Conservation (phyloP, 495 filamentous ascomycete species). For the Penicillium turbatum region DNA sequence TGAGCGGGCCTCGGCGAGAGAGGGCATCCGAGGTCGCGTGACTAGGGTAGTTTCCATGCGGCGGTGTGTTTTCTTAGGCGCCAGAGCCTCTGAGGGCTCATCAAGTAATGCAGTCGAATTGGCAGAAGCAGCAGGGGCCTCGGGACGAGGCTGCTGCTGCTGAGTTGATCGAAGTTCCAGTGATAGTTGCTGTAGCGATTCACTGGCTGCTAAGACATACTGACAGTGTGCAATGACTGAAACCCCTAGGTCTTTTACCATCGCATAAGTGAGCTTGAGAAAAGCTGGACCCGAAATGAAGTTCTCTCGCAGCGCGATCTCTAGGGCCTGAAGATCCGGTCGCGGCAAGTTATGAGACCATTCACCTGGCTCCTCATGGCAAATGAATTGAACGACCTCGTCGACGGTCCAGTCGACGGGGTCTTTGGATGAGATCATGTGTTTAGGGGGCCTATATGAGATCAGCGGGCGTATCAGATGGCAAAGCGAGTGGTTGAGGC, state of each 20-base stretch:
- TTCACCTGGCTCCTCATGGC: slow-evolving; percentile 44
- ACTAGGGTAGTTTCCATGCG: neutral
- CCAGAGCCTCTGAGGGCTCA: neutral
- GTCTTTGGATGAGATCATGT: slow-evolving; percentile 37
- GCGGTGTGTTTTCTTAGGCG: neutral
- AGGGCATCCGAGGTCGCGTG: neutral
- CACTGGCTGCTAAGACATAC: slow-evolving; percentile 44
- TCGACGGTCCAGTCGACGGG: slow-evolving; percentile 67
- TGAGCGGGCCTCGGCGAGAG: neutral
- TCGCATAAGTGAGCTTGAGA: slow-evolving; percentile 45
- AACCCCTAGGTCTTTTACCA: slow-evolving; percentile 47
- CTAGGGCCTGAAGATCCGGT: slow-evolving; percentile 50
- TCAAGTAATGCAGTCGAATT: neutral
- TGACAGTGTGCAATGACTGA: slow-evolving; percentile 43
- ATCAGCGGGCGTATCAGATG: neutral
- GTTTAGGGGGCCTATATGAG: slow-evolving; percentile 5
- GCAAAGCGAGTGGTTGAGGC: neutral
- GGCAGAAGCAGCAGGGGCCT: neutral
- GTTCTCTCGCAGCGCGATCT: slow-evolving; percentile 51
- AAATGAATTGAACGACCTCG: slow-evolving; percentile 60
- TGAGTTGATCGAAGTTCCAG: slow-evolving; percentile 29
- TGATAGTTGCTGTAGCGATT: slow-evolving; percentile 41
- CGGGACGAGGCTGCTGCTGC: neutral
- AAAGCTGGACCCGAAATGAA: slow-evolving; percentile 60
- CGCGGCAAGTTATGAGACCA: slow-evolving; percentile 38